Conservation (phyloP, 345 rosid species). For the Sisymbrium altissimum region DNA sequence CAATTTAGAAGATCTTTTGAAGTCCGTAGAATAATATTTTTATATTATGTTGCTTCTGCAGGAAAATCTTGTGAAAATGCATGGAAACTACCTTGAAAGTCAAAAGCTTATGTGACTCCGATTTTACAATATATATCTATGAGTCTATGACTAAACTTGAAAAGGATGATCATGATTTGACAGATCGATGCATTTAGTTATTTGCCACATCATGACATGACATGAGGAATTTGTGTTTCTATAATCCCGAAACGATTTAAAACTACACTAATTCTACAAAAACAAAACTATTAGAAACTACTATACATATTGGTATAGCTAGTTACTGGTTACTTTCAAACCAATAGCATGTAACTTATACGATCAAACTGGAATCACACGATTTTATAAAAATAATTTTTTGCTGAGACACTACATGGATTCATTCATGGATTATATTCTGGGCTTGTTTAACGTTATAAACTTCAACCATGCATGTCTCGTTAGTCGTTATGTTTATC, state of each 20-base stretch:
- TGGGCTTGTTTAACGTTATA: no score
- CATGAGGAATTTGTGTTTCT: not conserved
- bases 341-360: not conserved
- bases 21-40: conserved; percentile 18
- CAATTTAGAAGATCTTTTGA: conserved; percentile 3
- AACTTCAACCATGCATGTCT: not conserved
- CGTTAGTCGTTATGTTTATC: not conserved
- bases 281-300: not conserved
- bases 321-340: no score
- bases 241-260: not conserved
- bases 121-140: not conserved
- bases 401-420: no score
- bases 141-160: conserved; percentile 4
- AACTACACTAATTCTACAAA: not conserved
- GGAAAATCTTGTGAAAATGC: conserved; percentile 11
- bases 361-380: not conserved
- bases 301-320: not conserved
- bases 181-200: not conserved
- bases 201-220: conserved; percentile 19
- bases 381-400: no score
- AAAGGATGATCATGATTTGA: conserved; percentile 7
- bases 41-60: conserved; percentile 18
- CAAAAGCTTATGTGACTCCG: conserved; percentile 13
- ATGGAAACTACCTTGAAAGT: conserved; percentile 31
- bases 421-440: no score